A percentile compares a stretch with the other conserved stretches of the same genome.
Conservation (phyloP, 108 stramenopile species). For the Fragilariopsis cylindrus region DNA sequence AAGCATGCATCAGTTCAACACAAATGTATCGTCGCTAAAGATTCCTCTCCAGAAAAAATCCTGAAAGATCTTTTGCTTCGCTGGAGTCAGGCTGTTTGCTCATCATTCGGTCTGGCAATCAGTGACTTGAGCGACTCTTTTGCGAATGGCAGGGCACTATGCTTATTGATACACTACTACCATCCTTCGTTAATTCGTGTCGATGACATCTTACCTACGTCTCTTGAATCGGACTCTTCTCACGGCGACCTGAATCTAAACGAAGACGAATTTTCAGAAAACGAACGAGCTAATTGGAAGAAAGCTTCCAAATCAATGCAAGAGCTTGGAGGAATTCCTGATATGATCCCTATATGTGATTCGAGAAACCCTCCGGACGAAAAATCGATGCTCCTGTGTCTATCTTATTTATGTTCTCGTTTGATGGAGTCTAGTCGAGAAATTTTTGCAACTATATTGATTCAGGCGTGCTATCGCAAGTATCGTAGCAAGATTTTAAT, state of each 20-base stretch:
- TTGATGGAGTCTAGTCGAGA: conserved; percentile 85
- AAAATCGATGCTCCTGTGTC: conserved; percentile 75
- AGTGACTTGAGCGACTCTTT: conserved; percentile 81
- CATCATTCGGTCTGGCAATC: conserved; percentile 65
- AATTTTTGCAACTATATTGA: conserved; percentile 56
- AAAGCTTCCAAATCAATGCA: conserved; percentile 55
- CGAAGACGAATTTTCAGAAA: conserved; percentile 39
- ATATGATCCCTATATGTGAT: conserved; percentile 71
- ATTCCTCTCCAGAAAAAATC: conserved; percentile 34
- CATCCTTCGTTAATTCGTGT: conserved; percentile 71
- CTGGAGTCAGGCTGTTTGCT: conserved; percentile 87
- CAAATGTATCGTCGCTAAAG: not conserved
- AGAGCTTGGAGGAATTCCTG: conserved; percentile 87
- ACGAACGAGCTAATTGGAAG: conserved; percentile 65
- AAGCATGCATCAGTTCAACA: not conserved
- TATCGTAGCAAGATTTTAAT: conserved; percentile 14
- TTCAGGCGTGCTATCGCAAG: conserved; percentile 59
- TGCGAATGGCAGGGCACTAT: conserved; percentile 84
- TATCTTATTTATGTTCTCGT: conserved; percentile 84
- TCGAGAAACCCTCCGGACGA: conserved; percentile 75
- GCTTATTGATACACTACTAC: conserved; percentile 89
- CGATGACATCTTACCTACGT: conserved; percentile 57
- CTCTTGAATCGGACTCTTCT: not conserved
- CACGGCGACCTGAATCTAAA: conserved; percentile 7
- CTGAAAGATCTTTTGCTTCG: conserved; percentile 61